Evolutionary conservation across 2,329 filamentous ascomycete species (phyloP).

Genomic region (Trichoderma gracile): DNA sequence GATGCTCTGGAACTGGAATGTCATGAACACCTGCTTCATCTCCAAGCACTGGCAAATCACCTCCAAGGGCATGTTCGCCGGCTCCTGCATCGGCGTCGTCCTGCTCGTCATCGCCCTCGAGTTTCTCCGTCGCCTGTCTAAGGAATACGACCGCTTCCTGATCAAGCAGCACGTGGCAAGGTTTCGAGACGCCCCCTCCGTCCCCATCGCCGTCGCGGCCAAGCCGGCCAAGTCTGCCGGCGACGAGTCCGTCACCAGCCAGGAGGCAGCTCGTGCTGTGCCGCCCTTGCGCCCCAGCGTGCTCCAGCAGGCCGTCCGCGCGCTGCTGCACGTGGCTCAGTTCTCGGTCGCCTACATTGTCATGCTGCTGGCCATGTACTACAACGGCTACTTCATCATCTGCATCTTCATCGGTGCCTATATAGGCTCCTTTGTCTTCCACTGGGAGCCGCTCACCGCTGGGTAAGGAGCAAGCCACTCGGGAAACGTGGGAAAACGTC

Average conservation of each 20-base stretch:
- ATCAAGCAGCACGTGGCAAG: constrained; percentile 52
- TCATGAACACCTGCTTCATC: constrained; percentile 71
- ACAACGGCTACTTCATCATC: constrained; percentile 74
- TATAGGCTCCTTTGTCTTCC: constrained; percentile 70
- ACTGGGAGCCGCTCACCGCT: constrained; percentile 60
- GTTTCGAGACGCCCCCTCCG: constrained; percentile 29
- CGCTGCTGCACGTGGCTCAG: constrained; percentile 67
- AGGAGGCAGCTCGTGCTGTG: constrained; percentile 29
- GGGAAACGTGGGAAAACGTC: too few relatives aligned
- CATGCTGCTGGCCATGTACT: constrained; percentile 70
- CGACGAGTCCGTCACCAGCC: constrained; percentile 31
- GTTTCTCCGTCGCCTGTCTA: constrained; percentile 66
- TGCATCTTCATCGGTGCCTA: constrained; percentile 77
- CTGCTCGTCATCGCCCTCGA: constrained; percentile 74
- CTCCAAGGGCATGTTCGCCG: constrained; percentile 71
- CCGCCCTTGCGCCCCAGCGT: constrained; percentile 57
- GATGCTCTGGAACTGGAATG: constrained; percentile 84
- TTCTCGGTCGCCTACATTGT: constrained; percentile 77
- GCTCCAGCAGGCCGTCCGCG: constrained; percentile 65
- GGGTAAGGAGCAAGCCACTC: constrained; percentile 31
- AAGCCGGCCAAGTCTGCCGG: constrained; percentile 1
- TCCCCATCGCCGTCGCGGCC: constrained; percentile 25
- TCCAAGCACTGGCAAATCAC: constrained; percentile 68
- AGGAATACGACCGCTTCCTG: constrained; percentile 72
- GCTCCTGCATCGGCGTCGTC: constrained; percentile 75